Evolutionary conservation across 2,329 filamentous ascomycete genomes (phyloP).

Genomic region (Pochonia chlamydosporia): DNA sequence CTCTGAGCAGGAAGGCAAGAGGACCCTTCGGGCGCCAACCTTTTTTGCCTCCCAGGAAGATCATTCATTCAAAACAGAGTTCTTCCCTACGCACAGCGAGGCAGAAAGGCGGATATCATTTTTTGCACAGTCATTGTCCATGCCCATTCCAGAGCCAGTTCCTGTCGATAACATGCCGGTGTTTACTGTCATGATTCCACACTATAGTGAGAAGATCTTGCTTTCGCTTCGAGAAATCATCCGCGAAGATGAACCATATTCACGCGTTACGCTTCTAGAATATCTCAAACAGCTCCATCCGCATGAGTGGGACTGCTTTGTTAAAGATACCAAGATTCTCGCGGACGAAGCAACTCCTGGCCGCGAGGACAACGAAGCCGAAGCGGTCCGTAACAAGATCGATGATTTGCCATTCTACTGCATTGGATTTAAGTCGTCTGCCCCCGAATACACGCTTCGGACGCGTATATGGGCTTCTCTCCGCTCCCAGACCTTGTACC

Average conservation of each 20-base stretch:
- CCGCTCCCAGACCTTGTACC: constrained; percentile 94
- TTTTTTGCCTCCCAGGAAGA: constrained; percentile 99
- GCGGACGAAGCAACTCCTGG: constrained; percentile 72
- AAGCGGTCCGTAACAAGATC: constrained; percentile 97
- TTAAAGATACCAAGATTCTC: constrained; percentile 98
- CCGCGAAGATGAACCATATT: constrained; percentile 97
- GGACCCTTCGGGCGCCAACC: constrained; percentile 88
- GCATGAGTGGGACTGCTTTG: constrained; percentile 99
- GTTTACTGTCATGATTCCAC: constrained; percentile 95
- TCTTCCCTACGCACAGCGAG: constrained; percentile 91
- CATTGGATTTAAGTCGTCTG: constrained; percentile 99
- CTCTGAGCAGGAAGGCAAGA: constrained; percentile 97
- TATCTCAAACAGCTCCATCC: constrained; percentile 98
- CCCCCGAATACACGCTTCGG: constrained; percentile 93
- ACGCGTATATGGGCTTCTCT: constrained; percentile 99
- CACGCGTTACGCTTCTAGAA: constrained; percentile 90
- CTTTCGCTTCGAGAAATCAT: constrained; percentile 96
- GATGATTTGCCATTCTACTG: constrained; percentile 99
- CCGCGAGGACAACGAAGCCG: constrained; percentile 73
- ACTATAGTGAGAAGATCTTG: constrained; percentile 97
- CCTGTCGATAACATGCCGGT: constrained; percentile 99
- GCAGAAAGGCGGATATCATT: constrained; percentile 98
- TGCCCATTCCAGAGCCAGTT: constrained; percentile 91
- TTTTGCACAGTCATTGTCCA: constrained; percentile 96
- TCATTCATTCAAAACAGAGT: constrained; percentile 99